Base-by-base conservation (phyloP, 2,329 filamentous ascomycete species). In the Knoxdaviesia proteae region DNA sequence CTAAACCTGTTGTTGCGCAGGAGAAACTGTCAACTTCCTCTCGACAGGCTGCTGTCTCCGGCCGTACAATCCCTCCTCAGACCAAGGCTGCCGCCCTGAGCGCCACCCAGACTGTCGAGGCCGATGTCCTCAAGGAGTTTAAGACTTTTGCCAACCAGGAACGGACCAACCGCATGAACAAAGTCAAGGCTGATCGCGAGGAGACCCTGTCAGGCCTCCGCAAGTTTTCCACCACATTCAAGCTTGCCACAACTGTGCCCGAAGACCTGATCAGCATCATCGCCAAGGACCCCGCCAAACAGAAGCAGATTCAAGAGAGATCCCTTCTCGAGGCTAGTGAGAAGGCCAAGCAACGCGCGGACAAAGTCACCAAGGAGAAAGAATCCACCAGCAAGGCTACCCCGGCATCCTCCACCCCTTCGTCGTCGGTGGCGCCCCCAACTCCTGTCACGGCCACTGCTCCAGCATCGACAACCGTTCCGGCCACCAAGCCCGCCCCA, bases 241-340 rank as follows among this genome's bases (percentile, higher is more conserved):
- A 96, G 62, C 71, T 98, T 11, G 80, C 82, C 41, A 94, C 88
- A 3, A 86, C 87, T 5, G 86, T 98, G 7, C 90, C 90, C 1
- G 77, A 74, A 42, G 90, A 98, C 58, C 63, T 98, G 34, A 86
- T 98, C 32, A 80, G 84, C 1, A 98, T 98, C 50, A 80, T 98
- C 47, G 88, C 90, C 45, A 98, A 96, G 57, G 90, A 98, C 55
- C 86, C 86, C n/a, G 71, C 67, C 39, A 98, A 94, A 63, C 90
- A 96, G 60, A 77, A 86, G 53, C 77, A 87, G 54, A 96, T 98
- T 48, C 80, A 94, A 53, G 80, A 86, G 51, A 92, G 87, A 58
- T 84, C 84, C 1, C 75, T 83, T 47, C 74, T 76, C 53, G 80
- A 88, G 49, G 77, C 76, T 36, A 54, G 57, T 5, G 61, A 63